These are phyloP conservation scores for Amanita subjunquillea DNA, from an alignment of 768 basidiomycete genomes.

Conservation along the genomic window DNA sequence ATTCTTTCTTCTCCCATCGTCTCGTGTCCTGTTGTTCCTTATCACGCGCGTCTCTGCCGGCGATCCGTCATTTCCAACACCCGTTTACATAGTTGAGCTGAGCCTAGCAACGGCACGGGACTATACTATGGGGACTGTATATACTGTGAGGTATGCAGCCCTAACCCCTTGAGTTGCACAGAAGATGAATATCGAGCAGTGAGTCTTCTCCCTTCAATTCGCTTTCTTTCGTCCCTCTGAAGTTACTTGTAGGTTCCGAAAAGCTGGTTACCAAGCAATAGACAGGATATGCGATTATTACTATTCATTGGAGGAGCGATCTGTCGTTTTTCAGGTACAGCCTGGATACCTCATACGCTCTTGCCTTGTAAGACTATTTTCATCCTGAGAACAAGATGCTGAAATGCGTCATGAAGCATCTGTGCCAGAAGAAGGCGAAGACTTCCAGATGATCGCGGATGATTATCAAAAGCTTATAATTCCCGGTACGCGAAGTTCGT, in stretches of 20 bases:
- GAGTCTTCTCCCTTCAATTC: constrained; percentile 4
- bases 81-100: too few relatives aligned
- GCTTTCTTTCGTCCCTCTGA: not conserved
- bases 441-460: constrained; percentile 58
- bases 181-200: constrained; percentile 41
- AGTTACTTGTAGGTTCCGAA: constrained; percentile 51
- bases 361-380: constrained; percentile 41
- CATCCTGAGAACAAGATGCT: not conserved
- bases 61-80: too few relatives aligned
- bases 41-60: too few relatives aligned
- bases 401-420: not conserved
- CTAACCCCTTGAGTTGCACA: not conserved
- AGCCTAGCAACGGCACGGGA: too few relatives aligned
- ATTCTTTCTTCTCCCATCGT: too few relatives aligned
- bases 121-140: too few relatives aligned
- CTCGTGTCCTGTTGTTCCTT: too few relatives aligned
- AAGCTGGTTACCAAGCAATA: constrained; percentile 79
- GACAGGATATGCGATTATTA: constrained; percentile 91
- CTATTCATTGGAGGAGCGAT: constrained; percentile 45
- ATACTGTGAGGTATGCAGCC: too few relatives aligned
- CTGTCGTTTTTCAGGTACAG: constrained; percentile 66
- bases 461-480: constrained; percentile 77
- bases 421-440: constrained; percentile 52
- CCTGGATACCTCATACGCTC: constrained; percentile 72
- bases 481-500: constrained; percentile 40